phyloP scores from a whole-genome alignment of 2,329 filamentous ascomycete species.

The Penicillium sp. region DNA sequence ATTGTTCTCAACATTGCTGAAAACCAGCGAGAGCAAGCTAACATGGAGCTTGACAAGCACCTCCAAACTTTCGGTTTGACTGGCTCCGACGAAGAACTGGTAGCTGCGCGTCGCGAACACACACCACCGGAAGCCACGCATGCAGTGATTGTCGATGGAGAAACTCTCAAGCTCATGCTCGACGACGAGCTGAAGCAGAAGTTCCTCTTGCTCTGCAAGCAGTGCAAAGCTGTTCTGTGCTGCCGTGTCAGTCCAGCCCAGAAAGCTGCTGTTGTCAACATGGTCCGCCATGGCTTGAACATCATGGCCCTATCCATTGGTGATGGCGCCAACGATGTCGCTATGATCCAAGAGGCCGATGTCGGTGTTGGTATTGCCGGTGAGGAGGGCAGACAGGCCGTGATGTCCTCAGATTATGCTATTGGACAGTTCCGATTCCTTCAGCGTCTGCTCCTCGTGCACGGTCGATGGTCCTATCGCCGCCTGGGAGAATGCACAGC shows the following conservation, averaged over 20 bases:
- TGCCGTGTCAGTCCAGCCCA: conserved; percentile 96
- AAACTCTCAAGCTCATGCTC: conserved; percentile 84
- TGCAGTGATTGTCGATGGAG: conserved; percentile 91
- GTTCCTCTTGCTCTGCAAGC: conserved; percentile 92
- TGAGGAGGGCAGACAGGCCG: conserved; percentile 86
- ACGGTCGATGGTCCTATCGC: conserved; percentile 95
- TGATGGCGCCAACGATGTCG: conserved; percentile 92
- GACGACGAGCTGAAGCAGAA: conserved; percentile 81
- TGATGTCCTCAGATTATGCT: conserved; percentile 94
- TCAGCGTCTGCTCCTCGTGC: conserved; percentile 79
- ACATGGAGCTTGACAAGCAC: conserved; percentile 71
- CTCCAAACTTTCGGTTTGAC: conserved; percentile 72
- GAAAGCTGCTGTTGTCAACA: conserved; percentile 92
- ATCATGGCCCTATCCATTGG: conserved; percentile 95
- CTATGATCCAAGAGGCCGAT: conserved; percentile 96
- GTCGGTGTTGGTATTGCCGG: conserved; percentile 96
- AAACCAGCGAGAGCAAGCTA: conserved; percentile 63
- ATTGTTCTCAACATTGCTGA: conserved; percentile 85
- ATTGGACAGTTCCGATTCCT: conserved; percentile 93
- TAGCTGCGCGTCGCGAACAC: conserved; percentile 75
- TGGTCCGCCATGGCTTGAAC: conserved; percentile 92
- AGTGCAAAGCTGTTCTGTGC: conserved; percentile 93
- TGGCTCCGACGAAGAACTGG: conserved; percentile 81
- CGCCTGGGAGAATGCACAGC: conserved; percentile 88
- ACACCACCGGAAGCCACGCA: conserved; percentile 84